Evolutionary conservation across 495 filamentous ascomycete species (phyloP).

Genomic region (Filosporella fistucella): DNA sequence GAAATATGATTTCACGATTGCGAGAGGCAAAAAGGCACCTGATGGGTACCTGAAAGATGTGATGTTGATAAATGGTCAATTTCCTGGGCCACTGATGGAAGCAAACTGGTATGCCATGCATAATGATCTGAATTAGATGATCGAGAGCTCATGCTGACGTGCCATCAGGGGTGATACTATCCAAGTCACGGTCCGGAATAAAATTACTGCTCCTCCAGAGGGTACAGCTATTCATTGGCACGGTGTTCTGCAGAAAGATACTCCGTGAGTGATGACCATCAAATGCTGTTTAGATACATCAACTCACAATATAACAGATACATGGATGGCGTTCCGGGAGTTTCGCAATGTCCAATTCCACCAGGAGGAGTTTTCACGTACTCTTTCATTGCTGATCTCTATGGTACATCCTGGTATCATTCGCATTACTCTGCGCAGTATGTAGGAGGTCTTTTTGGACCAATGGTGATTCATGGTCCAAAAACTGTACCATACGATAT

Average conservation of each 20-base stretch:
- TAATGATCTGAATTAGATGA: not conserved
- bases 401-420: constrained; percentile 64
- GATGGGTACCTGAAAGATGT: constrained; percentile 41
- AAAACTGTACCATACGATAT: constrained; percentile 31
- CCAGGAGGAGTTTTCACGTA: constrained; percentile 44
- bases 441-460: constrained; percentile 42
- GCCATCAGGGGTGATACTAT: constrained; percentile 38
- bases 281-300: too few species aligned
- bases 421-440: constrained; percentile 55
- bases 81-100: constrained; percentile 38
- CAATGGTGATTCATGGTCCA: constrained; percentile 36
- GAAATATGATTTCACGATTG: constrained; percentile 37
- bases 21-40: constrained; percentile 36
- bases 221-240: constrained; percentile 45
- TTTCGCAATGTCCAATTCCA: constrained; percentile 40
- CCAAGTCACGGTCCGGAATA: constrained; percentile 51
- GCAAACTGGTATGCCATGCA: constrained; percentile 26
- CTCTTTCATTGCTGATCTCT: constrained; percentile 42
- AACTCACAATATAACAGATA: too few species aligned
- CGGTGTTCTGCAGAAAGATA: constrained; percentile 32
- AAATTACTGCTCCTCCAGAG: constrained; percentile 33
- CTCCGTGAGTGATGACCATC: too few species aligned
- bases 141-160: not conserved
- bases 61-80: constrained; percentile 40
- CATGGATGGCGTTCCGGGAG: constrained; percentile 35